Conservation (phyloP, 352 stramenopile genomes). For the Achlya hypogyna region DNA sequence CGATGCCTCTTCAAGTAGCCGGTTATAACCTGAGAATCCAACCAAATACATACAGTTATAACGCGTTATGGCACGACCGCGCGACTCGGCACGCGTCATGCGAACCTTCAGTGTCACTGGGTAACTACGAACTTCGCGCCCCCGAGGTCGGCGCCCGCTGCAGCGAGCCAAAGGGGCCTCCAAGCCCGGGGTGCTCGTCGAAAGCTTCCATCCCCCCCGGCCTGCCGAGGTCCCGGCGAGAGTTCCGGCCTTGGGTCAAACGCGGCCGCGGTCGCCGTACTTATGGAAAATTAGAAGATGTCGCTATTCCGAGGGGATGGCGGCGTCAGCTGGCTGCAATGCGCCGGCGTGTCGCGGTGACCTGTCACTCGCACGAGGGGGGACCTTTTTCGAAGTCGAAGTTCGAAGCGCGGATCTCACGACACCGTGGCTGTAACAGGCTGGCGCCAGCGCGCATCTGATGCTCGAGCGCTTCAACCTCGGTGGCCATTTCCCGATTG, state of each 20-base stretch:
- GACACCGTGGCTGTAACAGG: neutral
- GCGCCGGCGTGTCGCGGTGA: neutral
- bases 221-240: too few species aligned
- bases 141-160: too few species aligned
- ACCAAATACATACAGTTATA: neutral
- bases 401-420: neutral
- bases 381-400: conserved; percentile 5
- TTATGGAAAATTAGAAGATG: too few species aligned
- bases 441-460: conserved; percentile 1
- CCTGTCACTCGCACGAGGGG: neutral
- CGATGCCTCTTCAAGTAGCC: neutral
- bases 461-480: neutral
- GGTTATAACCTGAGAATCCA: too few species aligned
- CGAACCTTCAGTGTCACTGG: neutral
- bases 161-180: too few species aligned
- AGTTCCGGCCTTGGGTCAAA: too few species aligned
- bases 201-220: too few species aligned
- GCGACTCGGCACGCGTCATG: neutral
- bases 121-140: neutral
- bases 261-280: too few species aligned
- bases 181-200: too few species aligned
- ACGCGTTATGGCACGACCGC: neutral
- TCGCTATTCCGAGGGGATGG: too few species aligned
- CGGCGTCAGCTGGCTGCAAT: too few species aligned
- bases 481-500: conserved; percentile 6